A percentile compares a stretch with the other conserved stretches of the same genome.
phyloP scores from a whole-genome alignment of 306 rosid genomes.

The Casuarina equisetifolia region DNA sequence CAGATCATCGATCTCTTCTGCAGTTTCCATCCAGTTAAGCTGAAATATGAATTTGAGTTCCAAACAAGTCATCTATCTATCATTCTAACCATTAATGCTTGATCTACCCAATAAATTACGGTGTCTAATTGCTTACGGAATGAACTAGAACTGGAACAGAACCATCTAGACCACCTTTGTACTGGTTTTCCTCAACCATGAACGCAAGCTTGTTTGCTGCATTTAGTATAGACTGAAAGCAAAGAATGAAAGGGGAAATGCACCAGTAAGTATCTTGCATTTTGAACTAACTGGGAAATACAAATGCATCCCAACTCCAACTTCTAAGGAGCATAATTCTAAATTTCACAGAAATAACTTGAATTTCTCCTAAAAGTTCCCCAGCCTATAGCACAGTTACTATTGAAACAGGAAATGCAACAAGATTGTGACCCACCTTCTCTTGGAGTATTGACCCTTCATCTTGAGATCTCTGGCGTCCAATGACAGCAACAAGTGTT shows the following conservation, averaged over 20 bases:
- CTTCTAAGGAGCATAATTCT: not conserved
- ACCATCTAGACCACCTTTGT: constrained; percentile 72
- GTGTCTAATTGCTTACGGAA: constrained; percentile 60
- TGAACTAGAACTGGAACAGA: constrained; percentile 82
- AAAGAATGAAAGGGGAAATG: not conserved
- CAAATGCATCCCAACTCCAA: not conserved
- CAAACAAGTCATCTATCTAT: constrained; percentile 13
- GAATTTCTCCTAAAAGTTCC: not conserved
- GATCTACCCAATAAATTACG: constrained; percentile 13
- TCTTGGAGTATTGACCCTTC: constrained; percentile 75
- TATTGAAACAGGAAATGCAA: constrained; percentile 8
- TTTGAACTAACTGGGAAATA: not conserved
- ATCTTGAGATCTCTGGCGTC: constrained; percentile 51
- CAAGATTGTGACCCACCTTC: constrained; percentile 47
- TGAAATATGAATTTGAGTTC: constrained; percentile 39
- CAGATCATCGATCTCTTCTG: constrained; percentile 86
- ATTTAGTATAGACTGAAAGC: constrained; percentile 62
- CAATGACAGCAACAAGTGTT: constrained; percentile 69
- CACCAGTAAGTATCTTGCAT: not conserved
- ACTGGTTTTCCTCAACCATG: constrained; percentile 69
- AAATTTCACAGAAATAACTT: not conserved
- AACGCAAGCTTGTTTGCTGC: constrained; percentile 59
- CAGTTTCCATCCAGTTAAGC: constrained; percentile 78
- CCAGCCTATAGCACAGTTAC: not conserved
- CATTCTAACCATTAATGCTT: constrained; percentile 5